phyloP scores from a whole-genome alignment of 139 green algal species.

The Micromonas pusilla region DNA sequence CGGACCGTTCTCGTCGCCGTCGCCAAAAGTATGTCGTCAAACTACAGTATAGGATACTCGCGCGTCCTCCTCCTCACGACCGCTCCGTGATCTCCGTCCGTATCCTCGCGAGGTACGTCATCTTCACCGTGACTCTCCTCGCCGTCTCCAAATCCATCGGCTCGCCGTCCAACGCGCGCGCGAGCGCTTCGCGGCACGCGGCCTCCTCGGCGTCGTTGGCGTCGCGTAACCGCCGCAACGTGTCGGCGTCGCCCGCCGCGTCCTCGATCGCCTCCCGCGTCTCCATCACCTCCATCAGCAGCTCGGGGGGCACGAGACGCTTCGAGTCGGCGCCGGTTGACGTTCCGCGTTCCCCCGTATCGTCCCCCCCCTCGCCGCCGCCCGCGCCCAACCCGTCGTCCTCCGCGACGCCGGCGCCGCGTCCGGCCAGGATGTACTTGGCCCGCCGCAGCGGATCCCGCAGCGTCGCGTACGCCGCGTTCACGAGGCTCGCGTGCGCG shows the following conservation, averaged over 20 bases:
- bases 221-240: background rate
- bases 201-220: background rate
- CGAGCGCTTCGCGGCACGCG: background rate
- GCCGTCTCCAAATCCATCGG: background rate
- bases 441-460: conserved; percentile 8
- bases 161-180: conserved; percentile 3
- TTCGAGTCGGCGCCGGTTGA: too few relatives aligned
- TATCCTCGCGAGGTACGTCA: conserved; percentile 13
- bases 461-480: conserved; percentile 12
- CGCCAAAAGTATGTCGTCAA: too few relatives aligned
- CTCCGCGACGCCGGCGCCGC: background rate
- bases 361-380: too few relatives aligned
- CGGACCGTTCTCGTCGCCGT: too few relatives aligned
- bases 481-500: background rate
- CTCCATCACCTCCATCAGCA: conserved; percentile 26
- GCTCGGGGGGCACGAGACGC: background rate
- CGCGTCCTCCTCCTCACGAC: too few relatives aligned
- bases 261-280: conserved; percentile 2
- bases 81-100: background rate
- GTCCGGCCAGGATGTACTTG: conserved; percentile 12
- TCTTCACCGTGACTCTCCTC: background rate
- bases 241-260: background rate
- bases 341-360: too few relatives aligned
- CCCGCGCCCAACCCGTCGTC: background rate
- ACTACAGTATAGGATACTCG: too few relatives aligned